phyloP scores from a whole-genome alignment of 2,329 filamentous ascomycete genomes.

The Knufia petricola region DNA sequence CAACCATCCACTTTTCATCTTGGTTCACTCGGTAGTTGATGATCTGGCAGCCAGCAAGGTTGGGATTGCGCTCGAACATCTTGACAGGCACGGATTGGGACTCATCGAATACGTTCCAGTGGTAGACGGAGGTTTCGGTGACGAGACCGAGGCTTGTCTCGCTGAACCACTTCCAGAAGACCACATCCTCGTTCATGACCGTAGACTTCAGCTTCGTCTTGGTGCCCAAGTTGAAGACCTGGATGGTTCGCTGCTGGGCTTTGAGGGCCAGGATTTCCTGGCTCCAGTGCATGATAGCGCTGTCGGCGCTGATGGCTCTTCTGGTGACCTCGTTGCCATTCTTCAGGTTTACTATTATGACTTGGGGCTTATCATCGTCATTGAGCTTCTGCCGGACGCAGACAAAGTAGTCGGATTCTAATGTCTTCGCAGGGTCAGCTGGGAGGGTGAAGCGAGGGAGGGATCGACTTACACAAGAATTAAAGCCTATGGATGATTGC shows the following conservation, averaged over 20 bases:
- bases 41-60: slow-evolving; percentile 87
- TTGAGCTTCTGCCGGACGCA: slow-evolving; percentile 92
- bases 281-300: slow-evolving; percentile 98
- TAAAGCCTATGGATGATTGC: slow-evolving; percentile 70
- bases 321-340: slow-evolving; percentile 93
- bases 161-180: slow-evolving; percentile 99
- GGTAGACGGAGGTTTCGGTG: slow-evolving; percentile 82
- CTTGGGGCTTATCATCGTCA: slow-evolving; percentile 75
- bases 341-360: slow-evolving; percentile 96
- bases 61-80: slow-evolving; percentile 87
- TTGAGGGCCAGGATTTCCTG: slow-evolving; percentile 94
- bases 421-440: slow-evolving; percentile 52
- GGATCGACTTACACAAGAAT: slow-evolving; percentile 61
- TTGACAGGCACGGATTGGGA: slow-evolving; percentile 72
- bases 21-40: slow-evolving; percentile 98
- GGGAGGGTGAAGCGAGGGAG: slow-evolving; percentile 18
- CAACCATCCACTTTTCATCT: slow-evolving; percentile 96
- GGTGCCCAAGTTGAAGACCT: slow-evolving; percentile 89
- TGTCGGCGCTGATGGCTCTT: slow-evolving; percentile 96
- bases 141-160: slow-evolving; percentile 80
- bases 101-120: slow-evolving; percentile 93
- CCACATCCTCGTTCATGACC: slow-evolving; percentile 92
- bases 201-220: slow-evolving; percentile 97
- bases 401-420: slow-evolving; percentile 95
- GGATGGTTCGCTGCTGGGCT: slow-evolving; percentile 84